Evolutionary conservation across 2,329 filamentous ascomycete species (phyloP).

Genomic region (Ophiostoma pallidulum): DNA sequence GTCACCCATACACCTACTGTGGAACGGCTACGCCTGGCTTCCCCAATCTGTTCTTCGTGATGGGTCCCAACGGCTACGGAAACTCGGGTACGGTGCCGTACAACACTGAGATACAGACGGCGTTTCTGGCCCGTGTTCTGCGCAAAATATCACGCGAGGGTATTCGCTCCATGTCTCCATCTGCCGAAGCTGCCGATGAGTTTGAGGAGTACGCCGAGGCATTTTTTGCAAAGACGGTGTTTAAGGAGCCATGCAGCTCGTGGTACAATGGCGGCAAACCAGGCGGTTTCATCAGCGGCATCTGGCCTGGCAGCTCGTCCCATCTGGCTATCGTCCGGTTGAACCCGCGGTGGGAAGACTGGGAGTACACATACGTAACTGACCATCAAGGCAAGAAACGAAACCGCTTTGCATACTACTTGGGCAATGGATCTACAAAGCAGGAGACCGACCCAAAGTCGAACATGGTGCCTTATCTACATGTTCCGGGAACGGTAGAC

Average conservation of each 20-base stretch:
- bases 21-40: slow-evolving; percentile 26
- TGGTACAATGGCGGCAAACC: slow-evolving; percentile 26
- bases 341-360: slow-evolving; percentile 28
- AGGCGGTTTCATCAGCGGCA: slow-evolving; percentile 19
- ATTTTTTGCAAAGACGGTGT: slow-evolving; percentile 25
- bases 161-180: slow-evolving; percentile 26
- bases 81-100: slow-evolving; percentile 15
- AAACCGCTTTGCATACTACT: slow-evolving; percentile 34
- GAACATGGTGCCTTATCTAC: slow-evolving; percentile 34
- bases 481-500: slow-evolving; percentile 45
- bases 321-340: slow-evolving; percentile 21
- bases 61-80: slow-evolving; percentile 15
- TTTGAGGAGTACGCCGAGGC: slow-evolving; percentile 22
- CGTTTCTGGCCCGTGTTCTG: slow-evolving; percentile 39
- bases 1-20: slow-evolving; percentile 48
- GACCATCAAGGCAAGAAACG: slow-evolving; percentile 19
- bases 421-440: slow-evolving; percentile 32
- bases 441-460: slow-evolving; percentile 30
- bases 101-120: slow-evolving; percentile 16
- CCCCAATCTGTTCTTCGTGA: slow-evolving; percentile 22
- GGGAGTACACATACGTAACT: slow-evolving; percentile 22
- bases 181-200: slow-evolving; percentile 17
- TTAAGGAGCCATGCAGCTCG: slow-evolving; percentile 22
- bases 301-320: slow-evolving; percentile 20
- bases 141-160: slow-evolving; percentile 40